A percentile compares a stretch with the other conserved stretches of the same genome.
phyloP scores from a whole-genome alignment of 345 rosid genomes.

The Pistacia integerrima region DNA sequence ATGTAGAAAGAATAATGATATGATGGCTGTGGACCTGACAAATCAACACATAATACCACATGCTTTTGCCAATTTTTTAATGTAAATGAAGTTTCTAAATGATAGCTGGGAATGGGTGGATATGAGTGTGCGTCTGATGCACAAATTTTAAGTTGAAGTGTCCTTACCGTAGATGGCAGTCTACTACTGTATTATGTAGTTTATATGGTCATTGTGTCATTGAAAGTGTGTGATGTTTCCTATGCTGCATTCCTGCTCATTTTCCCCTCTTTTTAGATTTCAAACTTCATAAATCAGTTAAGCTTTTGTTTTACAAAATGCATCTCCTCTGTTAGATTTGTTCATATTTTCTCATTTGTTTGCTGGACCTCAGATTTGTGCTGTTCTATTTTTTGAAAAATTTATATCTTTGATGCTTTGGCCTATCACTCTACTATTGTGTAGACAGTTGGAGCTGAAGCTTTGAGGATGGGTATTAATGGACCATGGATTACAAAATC shows the following conservation, averaged over 20 bases:
- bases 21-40: background rate
- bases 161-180: background rate
- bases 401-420: conserved; percentile 6
- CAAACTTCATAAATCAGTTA: conserved; percentile 1
- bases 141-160: background rate
- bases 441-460: conserved; percentile 97
- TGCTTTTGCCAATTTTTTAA: background rate
- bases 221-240: background rate
- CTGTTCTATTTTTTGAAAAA: conserved; percentile 7
- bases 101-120: background rate
- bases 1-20: background rate
- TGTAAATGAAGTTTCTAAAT: background rate
- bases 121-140: background rate
- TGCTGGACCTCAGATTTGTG: conserved; percentile 2
- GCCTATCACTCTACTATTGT: conserved; percentile 28
- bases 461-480: conserved; percentile 65
- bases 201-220: background rate
- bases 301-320: background rate
- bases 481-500: conserved; percentile 98
- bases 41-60: background rate
- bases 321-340: background rate
- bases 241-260: background rate
- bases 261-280: background rate
- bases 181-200: background rate
- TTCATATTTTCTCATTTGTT: background rate